phyloP scores from a whole-genome alignment of 2,329 filamentous ascomycete genomes.

The Aspergillus tubingensis region DNA sequence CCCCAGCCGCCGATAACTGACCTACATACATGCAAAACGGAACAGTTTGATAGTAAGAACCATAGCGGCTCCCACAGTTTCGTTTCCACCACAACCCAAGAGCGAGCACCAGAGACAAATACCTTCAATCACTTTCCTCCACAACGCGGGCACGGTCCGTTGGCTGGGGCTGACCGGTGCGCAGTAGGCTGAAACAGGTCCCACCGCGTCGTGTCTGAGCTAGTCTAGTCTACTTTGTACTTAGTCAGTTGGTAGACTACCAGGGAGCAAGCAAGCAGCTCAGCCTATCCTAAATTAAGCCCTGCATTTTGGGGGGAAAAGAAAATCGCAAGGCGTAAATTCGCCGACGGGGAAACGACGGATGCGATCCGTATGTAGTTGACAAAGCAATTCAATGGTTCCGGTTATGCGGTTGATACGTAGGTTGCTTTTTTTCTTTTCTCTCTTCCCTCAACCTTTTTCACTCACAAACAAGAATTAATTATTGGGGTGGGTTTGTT shows the following conservation, averaged over 20 bases:
- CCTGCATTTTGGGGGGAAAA: not conserved
- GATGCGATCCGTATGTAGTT: not conserved
- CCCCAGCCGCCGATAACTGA: not conserved
- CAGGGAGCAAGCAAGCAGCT: not conserved
- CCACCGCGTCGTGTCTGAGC: not conserved
- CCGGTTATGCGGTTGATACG: not conserved
- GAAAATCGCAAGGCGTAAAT: not conserved
- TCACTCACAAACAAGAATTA: no score
- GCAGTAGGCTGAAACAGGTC: slow-evolving; percentile 14
- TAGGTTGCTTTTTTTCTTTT: not conserved
- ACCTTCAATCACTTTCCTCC: slow-evolving; percentile 2
- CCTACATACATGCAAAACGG: not conserved
- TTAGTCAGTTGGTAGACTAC: not conserved
- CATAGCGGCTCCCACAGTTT: not conserved
- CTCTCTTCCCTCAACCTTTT: no score
- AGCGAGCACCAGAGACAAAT: not conserved
- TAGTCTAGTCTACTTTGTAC: not conserved
- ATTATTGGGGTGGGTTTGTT: no score
- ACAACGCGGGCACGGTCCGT: slow-evolving; percentile 19
- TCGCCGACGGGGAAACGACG: not conserved
- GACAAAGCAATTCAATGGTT: not conserved
- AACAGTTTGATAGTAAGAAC: not conserved
- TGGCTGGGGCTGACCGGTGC: slow-evolving; percentile 16
- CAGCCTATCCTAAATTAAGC: not conserved
- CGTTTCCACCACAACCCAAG: not conserved